Evolutionary conservation across 257 asterid species (phyloP).

Genomic region (Solanum chmielewskii): DNA sequence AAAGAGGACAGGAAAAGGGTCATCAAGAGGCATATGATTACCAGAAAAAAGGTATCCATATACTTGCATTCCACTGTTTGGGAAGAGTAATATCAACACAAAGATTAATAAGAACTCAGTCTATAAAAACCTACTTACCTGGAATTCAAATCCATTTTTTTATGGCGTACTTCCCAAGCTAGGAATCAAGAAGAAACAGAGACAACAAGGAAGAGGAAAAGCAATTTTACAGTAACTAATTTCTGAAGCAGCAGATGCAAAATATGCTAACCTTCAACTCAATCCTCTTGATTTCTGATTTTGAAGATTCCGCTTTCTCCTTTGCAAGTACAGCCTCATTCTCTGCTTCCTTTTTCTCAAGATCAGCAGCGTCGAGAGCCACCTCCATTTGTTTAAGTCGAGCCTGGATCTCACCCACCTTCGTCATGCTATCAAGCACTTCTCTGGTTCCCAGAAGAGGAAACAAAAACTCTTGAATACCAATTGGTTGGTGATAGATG

Average conservation of each 20-base stretch:
- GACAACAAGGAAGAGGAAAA: not conserved
- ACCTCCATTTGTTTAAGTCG: slow-evolving; percentile 60
- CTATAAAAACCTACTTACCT: not conserved
- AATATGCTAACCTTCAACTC: slow-evolving; percentile 57
- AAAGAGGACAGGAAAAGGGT: not conserved
- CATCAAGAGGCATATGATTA: not conserved
- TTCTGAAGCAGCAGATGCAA: not conserved
- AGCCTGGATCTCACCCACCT: slow-evolving; percentile 57
- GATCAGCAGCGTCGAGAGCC: slow-evolving; percentile 59
- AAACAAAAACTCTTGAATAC: not conserved
- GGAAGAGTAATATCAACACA: not conserved
- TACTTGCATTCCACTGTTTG: not conserved
- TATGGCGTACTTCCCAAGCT: not conserved
- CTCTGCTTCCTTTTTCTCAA: slow-evolving; percentile 63
- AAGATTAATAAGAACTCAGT: not conserved
- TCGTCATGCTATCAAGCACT: slow-evolving; percentile 71
- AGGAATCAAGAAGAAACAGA: not conserved
- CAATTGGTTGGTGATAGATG: not conserved
- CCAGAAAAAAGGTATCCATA: not conserved
- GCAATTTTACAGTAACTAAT: not conserved
- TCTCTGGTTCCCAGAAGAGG: slow-evolving; percentile 35
- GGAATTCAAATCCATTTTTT: not conserved
- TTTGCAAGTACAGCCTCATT: slow-evolving; percentile 55
- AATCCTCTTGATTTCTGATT: slow-evolving; percentile 67
- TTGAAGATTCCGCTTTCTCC: slow-evolving; percentile 52